A percentile compares a stretch with the other conserved stretches of the same genome.
Conservation (phyloP, 106 monocot genomes). For the Posidonia australis region DNA sequence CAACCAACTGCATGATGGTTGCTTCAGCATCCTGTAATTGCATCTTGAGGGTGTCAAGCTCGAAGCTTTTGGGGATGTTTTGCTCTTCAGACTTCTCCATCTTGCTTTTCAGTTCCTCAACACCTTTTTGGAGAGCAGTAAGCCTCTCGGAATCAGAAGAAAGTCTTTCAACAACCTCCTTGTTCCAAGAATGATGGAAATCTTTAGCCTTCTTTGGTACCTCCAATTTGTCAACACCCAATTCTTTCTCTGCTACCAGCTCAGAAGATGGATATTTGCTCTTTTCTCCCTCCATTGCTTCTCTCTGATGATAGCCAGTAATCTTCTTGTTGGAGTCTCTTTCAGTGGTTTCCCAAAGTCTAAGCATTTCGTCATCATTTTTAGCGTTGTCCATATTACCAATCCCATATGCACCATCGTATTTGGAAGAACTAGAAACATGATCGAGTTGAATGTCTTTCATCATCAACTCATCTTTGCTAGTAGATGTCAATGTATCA, state of each 20-base stretch:
- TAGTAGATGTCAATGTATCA: slow-evolving; percentile 12
- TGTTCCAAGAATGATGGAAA: slow-evolving; percentile 40
- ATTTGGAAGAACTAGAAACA: slow-evolving; percentile 28
- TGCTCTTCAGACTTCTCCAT: slow-evolving; percentile 35
- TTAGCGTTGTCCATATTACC: slow-evolving; percentile 10
- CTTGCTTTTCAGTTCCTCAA: slow-evolving; percentile 51
- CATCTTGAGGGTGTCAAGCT: slow-evolving; percentile 29
- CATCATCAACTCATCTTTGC: slow-evolving; percentile 31
- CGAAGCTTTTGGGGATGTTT: slow-evolving; percentile 14
- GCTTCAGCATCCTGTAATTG: slow-evolving; percentile 55
- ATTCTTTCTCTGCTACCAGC: slow-evolving; percentile 47
- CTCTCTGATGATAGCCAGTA: slow-evolving; percentile 4
- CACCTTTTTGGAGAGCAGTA: slow-evolving; percentile 21
- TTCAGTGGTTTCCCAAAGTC: slow-evolving; percentile 45
- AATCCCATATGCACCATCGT: neutral
- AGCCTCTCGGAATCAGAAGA: slow-evolving; percentile 55
- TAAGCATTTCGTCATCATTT: slow-evolving; percentile 48
- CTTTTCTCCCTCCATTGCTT: slow-evolving; percentile 27
- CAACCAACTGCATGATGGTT: slow-evolving; percentile 32
- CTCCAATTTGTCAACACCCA: slow-evolving; percentile 43
- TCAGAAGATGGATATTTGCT: slow-evolving; percentile 38
- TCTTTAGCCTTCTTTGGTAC: slow-evolving; percentile 14
- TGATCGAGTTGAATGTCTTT: slow-evolving; percentile 90
- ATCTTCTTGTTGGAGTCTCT: slow-evolving; percentile 16
- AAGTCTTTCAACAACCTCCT: slow-evolving; percentile 37